phyloP scores from a whole-genome alignment of 108 stramenopile species.

The Thalassiosira profunda region DNA sequence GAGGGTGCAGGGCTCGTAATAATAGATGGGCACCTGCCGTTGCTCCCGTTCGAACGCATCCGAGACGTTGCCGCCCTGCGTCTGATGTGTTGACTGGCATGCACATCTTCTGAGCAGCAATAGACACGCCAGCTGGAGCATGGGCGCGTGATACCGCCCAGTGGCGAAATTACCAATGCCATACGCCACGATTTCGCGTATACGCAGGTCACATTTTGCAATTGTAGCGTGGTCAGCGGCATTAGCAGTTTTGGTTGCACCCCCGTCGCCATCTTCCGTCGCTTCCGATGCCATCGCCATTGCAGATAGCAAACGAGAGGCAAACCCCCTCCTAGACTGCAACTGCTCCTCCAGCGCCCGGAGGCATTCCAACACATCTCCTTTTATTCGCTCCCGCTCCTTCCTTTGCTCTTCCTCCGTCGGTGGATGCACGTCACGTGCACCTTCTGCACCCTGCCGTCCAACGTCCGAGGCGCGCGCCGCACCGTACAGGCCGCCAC shows the following conservation, averaged over 20 bases:
- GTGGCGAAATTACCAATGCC: constrained; percentile 53
- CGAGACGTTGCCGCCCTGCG: neutral
- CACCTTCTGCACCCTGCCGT: no score
- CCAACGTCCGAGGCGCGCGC: no score
- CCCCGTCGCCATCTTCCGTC: neutral
- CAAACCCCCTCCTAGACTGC: constrained; percentile 16
- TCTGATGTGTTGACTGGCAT: neutral
- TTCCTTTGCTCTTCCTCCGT: neutral
- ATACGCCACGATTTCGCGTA: constrained; percentile 50
- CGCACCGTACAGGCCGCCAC: no score
- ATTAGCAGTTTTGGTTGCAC: neutral
- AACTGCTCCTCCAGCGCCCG: constrained; percentile 13
- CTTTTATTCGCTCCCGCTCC: constrained; percentile 11
- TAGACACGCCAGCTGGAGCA: constrained; percentile 49
- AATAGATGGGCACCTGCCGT: constrained; percentile 32
- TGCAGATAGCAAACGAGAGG: constrained; percentile 14
- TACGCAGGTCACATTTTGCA: neutral
- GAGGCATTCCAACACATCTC: constrained; percentile 20
- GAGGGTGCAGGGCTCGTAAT: constrained; percentile 52
- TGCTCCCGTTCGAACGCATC: constrained; percentile 31
- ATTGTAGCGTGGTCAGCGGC: neutral
- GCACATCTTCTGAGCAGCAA: constrained; percentile 30
- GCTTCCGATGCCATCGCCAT: neutral
- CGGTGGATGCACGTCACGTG: no score
- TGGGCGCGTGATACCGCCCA: constrained; percentile 19